Percentiles rank a stretch among this genome's conserved stretches.
Evolutionary conservation across 2,329 filamentous ascomycete species (phyloP).

Genomic region (Phaeosphaeria sp.): DNA sequence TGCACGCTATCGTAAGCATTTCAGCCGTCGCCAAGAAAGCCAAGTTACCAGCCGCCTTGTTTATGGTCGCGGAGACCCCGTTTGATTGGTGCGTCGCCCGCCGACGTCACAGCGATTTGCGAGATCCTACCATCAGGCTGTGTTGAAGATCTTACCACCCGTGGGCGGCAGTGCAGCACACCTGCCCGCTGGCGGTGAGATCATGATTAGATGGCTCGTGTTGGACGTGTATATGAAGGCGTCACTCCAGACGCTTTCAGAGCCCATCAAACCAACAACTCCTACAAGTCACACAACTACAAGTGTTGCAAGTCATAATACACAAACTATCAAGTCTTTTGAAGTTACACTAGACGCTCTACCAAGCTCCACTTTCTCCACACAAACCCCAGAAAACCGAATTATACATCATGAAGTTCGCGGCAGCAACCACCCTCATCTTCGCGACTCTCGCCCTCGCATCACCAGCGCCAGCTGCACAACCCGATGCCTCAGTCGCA

Average conservation of each 20-base stretch:
- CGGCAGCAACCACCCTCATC: slow-evolving; percentile 27
- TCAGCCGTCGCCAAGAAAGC: background rate
- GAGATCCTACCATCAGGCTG: slow-evolving; percentile 19
- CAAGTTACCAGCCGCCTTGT: background rate
- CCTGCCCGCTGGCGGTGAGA: background rate
- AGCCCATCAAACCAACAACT: background rate
- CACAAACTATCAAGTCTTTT: background rate
- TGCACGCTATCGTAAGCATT: background rate
- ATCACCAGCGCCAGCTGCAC: slow-evolving; percentile 31
- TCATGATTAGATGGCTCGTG: slow-evolving; percentile 1
- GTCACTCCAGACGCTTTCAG: background rate
- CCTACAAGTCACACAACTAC: background rate
- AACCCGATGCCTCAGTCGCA: slow-evolving; percentile 13
- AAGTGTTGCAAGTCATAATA: background rate
- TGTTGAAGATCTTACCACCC: slow-evolving; percentile 16
- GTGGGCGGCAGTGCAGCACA: background rate
- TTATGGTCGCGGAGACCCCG: background rate
- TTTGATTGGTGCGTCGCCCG: slow-evolving; percentile 13
- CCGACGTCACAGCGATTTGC: slow-evolving; percentile 17
- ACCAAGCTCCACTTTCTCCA: background rate
- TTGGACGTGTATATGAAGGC: background rate
- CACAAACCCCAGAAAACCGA: background rate
- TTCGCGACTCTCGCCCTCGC: slow-evolving; percentile 35
- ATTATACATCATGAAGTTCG: slow-evolving; percentile 33
- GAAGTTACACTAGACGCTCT: background rate